A percentile compares a stretch with the other conserved stretches of the same genome.
Evolutionary conservation across 2,329 filamentous ascomycete species (phyloP).

Genomic region (Trichoderma guizhouense): DNA sequence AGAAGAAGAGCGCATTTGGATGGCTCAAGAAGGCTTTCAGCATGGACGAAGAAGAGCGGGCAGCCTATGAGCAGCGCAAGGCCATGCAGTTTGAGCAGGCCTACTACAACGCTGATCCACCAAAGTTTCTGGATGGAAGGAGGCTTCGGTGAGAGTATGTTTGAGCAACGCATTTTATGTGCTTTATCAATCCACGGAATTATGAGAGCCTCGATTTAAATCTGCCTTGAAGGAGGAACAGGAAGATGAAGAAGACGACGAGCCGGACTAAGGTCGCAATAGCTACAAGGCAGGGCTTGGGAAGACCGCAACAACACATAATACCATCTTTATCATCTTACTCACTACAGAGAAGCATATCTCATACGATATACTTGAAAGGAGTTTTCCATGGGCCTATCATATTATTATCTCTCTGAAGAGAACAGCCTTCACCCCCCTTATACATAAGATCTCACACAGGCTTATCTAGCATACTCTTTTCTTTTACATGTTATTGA

Average conservation of each 20-base stretch:
- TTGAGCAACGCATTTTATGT: neutral
- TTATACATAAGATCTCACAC: neutral
- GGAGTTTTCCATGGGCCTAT: neutral
- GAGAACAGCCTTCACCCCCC: neutral
- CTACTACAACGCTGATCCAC: conserved; percentile 50
- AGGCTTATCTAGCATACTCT: neutral
- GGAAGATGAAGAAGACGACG: neutral
- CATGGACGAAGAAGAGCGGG: conserved; percentile 60
- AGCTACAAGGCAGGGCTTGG: neutral
- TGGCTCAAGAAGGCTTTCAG: conserved; percentile 68
- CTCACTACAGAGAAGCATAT: neutral
- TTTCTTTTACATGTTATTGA: neutral
- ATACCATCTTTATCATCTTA: neutral
- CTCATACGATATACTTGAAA: neutral
- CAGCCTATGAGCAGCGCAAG: conserved; percentile 56
- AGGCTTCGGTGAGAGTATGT: conserved; percentile 38
- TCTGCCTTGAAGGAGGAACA: too few species aligned
- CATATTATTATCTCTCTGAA: neutral
- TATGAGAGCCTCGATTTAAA: neutral
- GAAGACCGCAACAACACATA: neutral
- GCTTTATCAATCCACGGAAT: neutral
- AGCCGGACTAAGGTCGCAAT: neutral
- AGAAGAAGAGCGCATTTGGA: conserved; percentile 65
- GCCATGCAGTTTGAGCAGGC: conserved; percentile 43
- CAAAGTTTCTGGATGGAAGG: conserved; percentile 55